Base-by-base conservation (phyloP, 805 yeast species). In the Metschnikowia vanudenii region DNA sequence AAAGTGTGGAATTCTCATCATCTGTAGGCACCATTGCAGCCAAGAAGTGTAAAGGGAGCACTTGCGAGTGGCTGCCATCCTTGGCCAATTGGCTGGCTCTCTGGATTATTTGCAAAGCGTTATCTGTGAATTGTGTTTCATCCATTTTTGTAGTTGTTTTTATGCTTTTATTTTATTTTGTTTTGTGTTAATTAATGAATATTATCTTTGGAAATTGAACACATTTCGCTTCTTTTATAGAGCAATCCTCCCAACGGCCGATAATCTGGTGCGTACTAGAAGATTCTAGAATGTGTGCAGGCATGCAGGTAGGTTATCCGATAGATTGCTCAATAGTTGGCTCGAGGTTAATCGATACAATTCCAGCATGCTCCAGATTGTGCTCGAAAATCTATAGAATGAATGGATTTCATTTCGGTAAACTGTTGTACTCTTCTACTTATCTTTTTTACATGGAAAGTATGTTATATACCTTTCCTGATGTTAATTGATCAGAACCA, bases 21-120 rank as follows among this genome's bases (percentile, higher is more conserved):
- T 82, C 81, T 10, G 81, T 74, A 19, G 84, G 83, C 26, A 86
- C 84, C 84, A 92, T 85, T 18, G 98, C 97, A 14, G 96, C 97
- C 52, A 92, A 72, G 46, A 94, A 67, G 67, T 94, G 99, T 46
- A 91, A 65, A n/a, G 99, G 99, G 44, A 79, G 72, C 46, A 94
- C 73, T 63, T 88, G 92, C 8, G 92, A 75, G 67, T 94, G 90
- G 41, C 85, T 77, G 61, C 88, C 89, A 55, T 89, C 95, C 60
- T 81, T 78, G 35, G 97, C 96, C 51, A 94, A 68, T 62, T 85
- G 80, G 49, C 82, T 80, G 45, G 98, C 96, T 59, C 80, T 75
- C 56, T 87, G 85, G 41, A 94, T 75, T 50, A 92, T 80, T 45
- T 79, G 82, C 58, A 89, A 79, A 37, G 97, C 98, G 65, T 94